Evolutionary conservation across 371 early-diverging fungal species (phyloP), one percentile per base, ranked within the genome.

Genomic region (Dichotomocladium elegans): DNA sequence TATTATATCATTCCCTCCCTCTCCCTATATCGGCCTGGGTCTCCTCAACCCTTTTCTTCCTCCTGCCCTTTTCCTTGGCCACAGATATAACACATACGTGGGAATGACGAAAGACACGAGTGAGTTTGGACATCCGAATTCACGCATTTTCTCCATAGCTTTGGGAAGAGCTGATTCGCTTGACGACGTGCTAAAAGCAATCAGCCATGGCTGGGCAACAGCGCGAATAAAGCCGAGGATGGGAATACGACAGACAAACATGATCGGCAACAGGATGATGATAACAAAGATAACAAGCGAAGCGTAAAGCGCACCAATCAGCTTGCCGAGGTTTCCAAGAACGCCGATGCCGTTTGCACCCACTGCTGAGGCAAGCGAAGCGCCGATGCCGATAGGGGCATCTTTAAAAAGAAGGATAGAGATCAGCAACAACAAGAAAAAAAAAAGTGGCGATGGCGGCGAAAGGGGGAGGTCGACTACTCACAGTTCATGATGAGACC

Each of bases 181-280:
- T 9, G 89, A 88, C 14, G 92, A 89, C n/a, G 91, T 88, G 51
- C 88, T 82, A 60, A 89, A 92, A n/a, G 91, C 90, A 61, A 92
- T 81, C 34, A 89, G 46, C 66, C 85, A 79, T 21, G 92, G 90
- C 47, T 83, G 77, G 12, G 64, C 66, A 25, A 87, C 73, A 11
- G 81, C 72, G 15, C 62, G 61, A 51, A 71, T 49, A 64, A 87
- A 88, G 4, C 77, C 77, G 25, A 69, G 30, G 19, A 88, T 53
- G 3, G 86, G 83, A 19, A 90, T 58, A 9, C 77, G 70, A 49
- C 69, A 51, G 8, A 88, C 30, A 7, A 88, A 55, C 66, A 83
- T 66, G 58, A 91, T 67, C n/a, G 90, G 86, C 1, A 90, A 27
- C 35, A 88, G 58, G 31, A 88, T 66, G 21, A 89, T 14, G n/a